phyloP scores from a whole-genome alignment of 305 asterid genomes.

The Striga hermonthica region DNA sequence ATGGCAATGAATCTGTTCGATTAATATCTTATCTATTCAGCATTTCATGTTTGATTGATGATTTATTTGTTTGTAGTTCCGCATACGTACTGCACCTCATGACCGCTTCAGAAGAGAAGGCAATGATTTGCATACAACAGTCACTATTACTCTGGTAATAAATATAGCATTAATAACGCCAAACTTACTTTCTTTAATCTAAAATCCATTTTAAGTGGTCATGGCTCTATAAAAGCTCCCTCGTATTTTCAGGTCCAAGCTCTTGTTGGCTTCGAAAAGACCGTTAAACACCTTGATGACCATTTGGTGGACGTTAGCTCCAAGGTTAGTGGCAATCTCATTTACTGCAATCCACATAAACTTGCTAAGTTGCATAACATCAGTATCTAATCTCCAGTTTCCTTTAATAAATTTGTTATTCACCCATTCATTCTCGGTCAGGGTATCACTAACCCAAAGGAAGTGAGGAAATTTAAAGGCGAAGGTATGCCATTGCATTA shows the following conservation, averaged over 20 bases:
- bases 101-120: slow-evolving; percentile 85
- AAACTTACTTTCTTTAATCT: background rate
- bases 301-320: slow-evolving; percentile 79
- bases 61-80: slow-evolving; percentile 53
- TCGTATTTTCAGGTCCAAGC: slow-evolving; percentile 75
- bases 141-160: slow-evolving; percentile 79
- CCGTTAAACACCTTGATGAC: slow-evolving; percentile 81
- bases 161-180: too few relatives aligned
- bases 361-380: background rate
- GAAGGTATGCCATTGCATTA: slow-evolving; percentile 90
- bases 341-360: slow-evolving; percentile 1
- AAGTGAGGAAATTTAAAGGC: slow-evolving; percentile 79
- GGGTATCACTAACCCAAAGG: slow-evolving; percentile 70
- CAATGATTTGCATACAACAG: slow-evolving; percentile 74
- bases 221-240: background rate
- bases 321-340: slow-evolving; percentile 47
- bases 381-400: background rate
- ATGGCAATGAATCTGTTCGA: slow-evolving; percentile 8
- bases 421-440: background rate
- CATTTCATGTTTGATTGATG: slow-evolving; percentile 26
- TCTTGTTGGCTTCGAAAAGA: slow-evolving; percentile 91
- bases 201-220: background rate
- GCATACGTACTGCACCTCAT: slow-evolving; percentile 83
- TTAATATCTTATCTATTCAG: slow-evolving; percentile 15
- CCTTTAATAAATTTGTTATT: background rate